Base-by-base conservation (phyloP, 768 basidiomycete genomes). In the Cubamyces lactineus region DNA sequence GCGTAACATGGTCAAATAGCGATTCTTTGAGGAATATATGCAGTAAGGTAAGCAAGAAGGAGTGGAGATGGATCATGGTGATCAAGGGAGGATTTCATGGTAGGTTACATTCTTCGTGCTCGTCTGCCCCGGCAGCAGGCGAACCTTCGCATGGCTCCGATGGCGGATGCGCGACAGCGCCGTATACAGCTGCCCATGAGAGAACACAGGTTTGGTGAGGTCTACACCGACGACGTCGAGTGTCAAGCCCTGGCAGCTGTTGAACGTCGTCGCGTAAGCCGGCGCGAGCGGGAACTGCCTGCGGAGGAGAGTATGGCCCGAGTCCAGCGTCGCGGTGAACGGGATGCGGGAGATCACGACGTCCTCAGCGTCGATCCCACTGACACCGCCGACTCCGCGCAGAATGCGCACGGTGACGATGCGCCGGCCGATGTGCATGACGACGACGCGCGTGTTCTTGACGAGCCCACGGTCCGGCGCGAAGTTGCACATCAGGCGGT, bases 241-340 rank as follows among this genome's bases (percentile, higher is more conserved):
- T 3, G 76, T 80, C 1, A 80, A 67, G 2, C 78, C 77, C 63
- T 77, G 77, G 61, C 78, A 79, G 57, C 77, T 75, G 56, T 78
- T 75, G 66, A 79, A 80, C 28, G 79, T 80, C 4, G 75, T 76
- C 23, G 78, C 76, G 61, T 79, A 78, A 28, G 75, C 77, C 4
- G 73, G 73, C 3, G 74, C 71, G 8, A 79, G 69, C 7, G 78
- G 77, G 55, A 78, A 77, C 66, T 78, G 76, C 3, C 67, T 59
- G 3, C 75, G 62, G 7, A 71, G 53, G 3, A 78, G 66, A 2
- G 76, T 78, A 56, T 77, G 73, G 1, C 70, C 70, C 2, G 69
- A 67, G 9, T 63, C 57, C 34, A 75, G 64, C 46, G 19, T 21
- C 38, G 61, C 48, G 1, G 50, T 66, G 65, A 72, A 74, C 2